phyloP scores from a whole-genome alignment of 768 basidiomycete species.

The Lenzites betulinus region DNA sequence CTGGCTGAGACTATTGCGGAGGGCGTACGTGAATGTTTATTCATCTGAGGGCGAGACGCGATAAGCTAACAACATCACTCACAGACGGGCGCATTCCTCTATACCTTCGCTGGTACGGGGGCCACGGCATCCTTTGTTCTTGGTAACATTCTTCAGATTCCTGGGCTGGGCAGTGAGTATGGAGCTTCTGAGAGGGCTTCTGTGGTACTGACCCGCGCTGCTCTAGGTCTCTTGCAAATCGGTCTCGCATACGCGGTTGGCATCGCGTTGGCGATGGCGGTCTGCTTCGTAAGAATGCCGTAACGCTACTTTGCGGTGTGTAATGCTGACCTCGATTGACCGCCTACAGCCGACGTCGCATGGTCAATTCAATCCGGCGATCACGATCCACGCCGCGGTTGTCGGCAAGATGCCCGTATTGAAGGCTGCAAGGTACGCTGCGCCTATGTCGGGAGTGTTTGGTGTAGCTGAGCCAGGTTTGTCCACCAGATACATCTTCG shows the following conservation, averaged over 20 bases:
- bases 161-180: constrained; percentile 35
- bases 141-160: constrained; percentile 28
- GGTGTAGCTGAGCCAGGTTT: neutral
- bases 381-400: constrained; percentile 55
- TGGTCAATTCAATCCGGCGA: constrained; percentile 53
- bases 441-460: neutral
- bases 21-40: constrained; percentile 22
- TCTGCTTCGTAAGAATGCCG: constrained; percentile 21
- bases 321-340: neutral
- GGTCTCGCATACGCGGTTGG: constrained; percentile 42
- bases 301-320: neutral
- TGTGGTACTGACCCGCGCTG: neutral
- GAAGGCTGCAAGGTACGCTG: constrained; percentile 51
- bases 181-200: neutral
- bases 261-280: constrained; percentile 38
- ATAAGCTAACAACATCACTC: neutral
- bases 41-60: neutral
- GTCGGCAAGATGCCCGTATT: constrained; percentile 55
- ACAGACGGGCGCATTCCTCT: constrained; percentile 31
- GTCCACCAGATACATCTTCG: constrained; percentile 57
- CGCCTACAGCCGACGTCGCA: constrained; percentile 31
- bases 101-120: constrained; percentile 34
- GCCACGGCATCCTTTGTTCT: constrained; percentile 34
- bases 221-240: constrained; percentile 37
- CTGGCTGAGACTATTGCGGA: constrained; percentile 34